Conservation (phyloP, 2,329 filamentous ascomycete species). For the Fusarium multiceps region DNA sequence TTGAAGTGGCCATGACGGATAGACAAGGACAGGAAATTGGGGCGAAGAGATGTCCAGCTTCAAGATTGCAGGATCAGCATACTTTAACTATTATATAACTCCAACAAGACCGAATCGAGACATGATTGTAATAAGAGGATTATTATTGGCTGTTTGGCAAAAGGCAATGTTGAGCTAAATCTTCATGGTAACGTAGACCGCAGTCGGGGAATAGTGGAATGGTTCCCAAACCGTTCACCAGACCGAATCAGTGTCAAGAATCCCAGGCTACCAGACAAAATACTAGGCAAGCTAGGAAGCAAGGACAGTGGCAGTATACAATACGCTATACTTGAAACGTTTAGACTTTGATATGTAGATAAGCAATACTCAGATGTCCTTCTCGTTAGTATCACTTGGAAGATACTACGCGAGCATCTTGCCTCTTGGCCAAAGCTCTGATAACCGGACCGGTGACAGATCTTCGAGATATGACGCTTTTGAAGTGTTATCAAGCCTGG, state of each 20-base stretch:
- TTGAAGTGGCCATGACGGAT: neutral
- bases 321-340: neutral
- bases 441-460: neutral
- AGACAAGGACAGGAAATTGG: fast-evolving
- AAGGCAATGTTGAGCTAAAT: neutral
- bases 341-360: neutral
- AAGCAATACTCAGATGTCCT: neutral
- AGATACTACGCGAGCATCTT: neutral
- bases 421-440: neutral
- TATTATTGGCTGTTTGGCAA: neutral
- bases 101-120: neutral
- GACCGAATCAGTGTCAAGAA: neutral
- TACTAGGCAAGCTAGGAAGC: neutral
- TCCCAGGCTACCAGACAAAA: neutral
- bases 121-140: no score
- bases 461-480: neutral
- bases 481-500: neutral
- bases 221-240: neutral
- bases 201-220: neutral
- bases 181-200: neutral
- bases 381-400: neutral
- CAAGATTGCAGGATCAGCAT: fast-evolving
- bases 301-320: neutral
- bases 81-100: neutral
- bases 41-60: neutral